Evolutionary conservation across 1,284 basidiomycete genomes (phyloP), one percentile per base, ranked within the genome.

Genomic region (Papiliotrema terrestris): DNA sequence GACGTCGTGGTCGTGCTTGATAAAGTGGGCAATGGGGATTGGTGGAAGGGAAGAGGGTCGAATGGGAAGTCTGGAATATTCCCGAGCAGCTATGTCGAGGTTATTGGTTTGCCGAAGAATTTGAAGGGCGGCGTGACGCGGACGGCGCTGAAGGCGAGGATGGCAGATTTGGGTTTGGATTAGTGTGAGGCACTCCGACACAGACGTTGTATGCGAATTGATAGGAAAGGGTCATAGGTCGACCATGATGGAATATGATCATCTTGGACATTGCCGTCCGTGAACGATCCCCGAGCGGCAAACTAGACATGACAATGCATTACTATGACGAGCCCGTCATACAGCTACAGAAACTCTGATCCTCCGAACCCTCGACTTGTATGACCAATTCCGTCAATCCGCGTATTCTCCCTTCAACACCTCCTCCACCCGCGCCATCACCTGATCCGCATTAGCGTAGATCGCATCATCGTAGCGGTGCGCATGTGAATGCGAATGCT

Each of bases 371-470:
- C 59, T 81, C 80, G n/a, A 94, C 81, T 73, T 97, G 93, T 60
- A 97, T 86, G 1, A 88, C 88, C 55, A 97, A 72, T 75, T 96
- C 91, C 57, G 87, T 86, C 39, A 97, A 74, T 19, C 89, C 91
- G 2, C 80, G 78, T 71, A 97, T 91, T 61, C 81, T 81, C 55
- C 80, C 63, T 85, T 82, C 58, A 97, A 70, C 22, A 89, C 74
- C 29, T 79, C 77, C 65, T 92, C 85, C 8, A 96, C 91, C 25
- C 83, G 80, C 68, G 85, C 83, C 19, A 88, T 82, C 14, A 93
- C 85, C 43, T 82, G 80, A 56, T 92, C 87, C 17, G 88, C 73
- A 57, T 80, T 83, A 19, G 82, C 79, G 72, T 83, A 85, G 15
- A 81, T 82, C 36, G 72, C 76, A 35, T 50, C 26, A 53, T 46